Percentiles rank a stretch among this genome's conserved stretches.
Evolutionary conservation across 2,329 filamentous ascomycete genomes (phyloP).

Genomic region (Paracorniculantispora psalliotae): DNA sequence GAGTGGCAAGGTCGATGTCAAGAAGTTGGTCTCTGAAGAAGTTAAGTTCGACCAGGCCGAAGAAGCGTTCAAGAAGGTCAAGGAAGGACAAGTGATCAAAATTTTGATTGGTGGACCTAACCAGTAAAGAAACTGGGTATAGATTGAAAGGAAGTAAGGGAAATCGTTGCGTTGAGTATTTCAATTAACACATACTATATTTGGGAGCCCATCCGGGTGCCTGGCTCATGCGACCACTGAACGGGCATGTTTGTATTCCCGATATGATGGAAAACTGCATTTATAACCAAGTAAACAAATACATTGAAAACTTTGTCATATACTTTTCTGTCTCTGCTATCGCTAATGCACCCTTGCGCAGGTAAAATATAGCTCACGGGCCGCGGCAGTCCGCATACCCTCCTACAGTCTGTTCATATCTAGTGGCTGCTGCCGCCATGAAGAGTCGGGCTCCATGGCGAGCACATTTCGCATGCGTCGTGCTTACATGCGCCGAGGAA

Average conservation of each 20-base stretch:
- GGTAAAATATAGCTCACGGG: too few relatives aligned
- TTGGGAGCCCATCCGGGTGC: neutral
- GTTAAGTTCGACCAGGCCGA: conserved; percentile 81
- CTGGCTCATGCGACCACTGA: too few relatives aligned
- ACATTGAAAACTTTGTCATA: too few relatives aligned
- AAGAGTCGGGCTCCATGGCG: neutral
- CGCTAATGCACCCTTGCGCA: too few relatives aligned
- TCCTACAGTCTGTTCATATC: neutral
- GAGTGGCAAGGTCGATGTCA: conserved; percentile 69
- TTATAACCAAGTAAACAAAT: too few relatives aligned
- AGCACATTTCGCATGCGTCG: neutral
- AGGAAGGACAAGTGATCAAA: conserved; percentile 74
- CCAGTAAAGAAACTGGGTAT: conserved; percentile 30
- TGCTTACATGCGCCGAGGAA: neutral
- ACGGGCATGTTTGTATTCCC: too few relatives aligned
- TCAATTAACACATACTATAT: neutral
- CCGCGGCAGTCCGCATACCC: too few relatives aligned
- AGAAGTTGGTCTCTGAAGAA: conserved; percentile 71
- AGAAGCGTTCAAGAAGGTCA: conserved; percentile 80
- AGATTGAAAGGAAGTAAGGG: neutral
- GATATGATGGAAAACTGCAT: too few relatives aligned
- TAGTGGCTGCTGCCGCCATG: neutral
- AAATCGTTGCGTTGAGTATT: neutral
- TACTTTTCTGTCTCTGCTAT: too few relatives aligned
- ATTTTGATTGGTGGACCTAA: conserved; percentile 63